Conservation (phyloP, 768 basidiomycete species). For the Paxillus involutus region DNA sequence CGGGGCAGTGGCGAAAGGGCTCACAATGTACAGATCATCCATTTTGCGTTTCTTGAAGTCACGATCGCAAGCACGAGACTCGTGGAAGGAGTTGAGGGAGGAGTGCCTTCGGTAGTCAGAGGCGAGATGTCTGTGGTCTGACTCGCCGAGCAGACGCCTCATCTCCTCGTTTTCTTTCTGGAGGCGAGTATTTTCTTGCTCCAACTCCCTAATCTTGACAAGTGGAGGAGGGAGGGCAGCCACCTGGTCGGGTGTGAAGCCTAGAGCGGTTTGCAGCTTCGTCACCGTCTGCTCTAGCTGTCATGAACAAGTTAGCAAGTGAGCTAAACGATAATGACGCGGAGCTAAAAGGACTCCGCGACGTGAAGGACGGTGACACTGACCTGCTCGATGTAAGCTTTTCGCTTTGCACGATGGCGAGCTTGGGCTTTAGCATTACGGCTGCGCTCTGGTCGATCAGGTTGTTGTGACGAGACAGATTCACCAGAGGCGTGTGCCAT, state of each 20-base stretch:
- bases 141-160: constrained; percentile 60
- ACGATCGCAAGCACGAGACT: constrained; percentile 51
- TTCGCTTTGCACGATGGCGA: constrained; percentile 86
- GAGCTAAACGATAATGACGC: constrained; percentile 2
- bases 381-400: constrained; percentile 91
- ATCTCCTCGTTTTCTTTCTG: constrained; percentile 74
- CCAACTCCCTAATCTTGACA: constrained; percentile 76
- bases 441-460: constrained; percentile 78
- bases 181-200: constrained; percentile 74
- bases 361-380: constrained; percentile 11
- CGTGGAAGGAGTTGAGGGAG: constrained; percentile 46
- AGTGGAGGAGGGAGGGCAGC: constrained; percentile 70
- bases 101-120: constrained; percentile 51
- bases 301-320: constrained; percentile 1
- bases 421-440: constrained; percentile 89
- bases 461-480: constrained; percentile 35
- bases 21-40: constrained; percentile 58
- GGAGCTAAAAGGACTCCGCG: constrained; percentile 5
- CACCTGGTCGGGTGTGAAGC: constrained; percentile 74
- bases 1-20: not conserved
- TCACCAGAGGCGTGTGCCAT: constrained; percentile 52
- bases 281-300: constrained; percentile 86
- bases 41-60: constrained; percentile 65
- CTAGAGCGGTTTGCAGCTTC: constrained; percentile 75
- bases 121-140: constrained; percentile 36